These are phyloP conservation scores for Lantana camara DNA, from an alignment of 257 asterid genomes.

Conservation along the genomic window DNA sequence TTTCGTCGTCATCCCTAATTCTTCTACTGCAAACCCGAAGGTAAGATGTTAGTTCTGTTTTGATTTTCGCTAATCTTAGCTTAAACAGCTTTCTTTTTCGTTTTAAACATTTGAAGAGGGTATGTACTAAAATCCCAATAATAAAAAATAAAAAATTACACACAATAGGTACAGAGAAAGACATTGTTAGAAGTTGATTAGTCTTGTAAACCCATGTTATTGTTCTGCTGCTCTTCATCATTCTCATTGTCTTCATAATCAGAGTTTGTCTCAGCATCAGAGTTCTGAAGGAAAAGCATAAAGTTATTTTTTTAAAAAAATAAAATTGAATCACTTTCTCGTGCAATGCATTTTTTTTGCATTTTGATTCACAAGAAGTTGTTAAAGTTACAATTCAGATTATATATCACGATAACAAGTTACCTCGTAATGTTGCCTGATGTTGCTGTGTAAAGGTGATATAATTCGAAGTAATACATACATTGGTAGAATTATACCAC, in stretches of 20 bases:
- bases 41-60: too few species aligned
- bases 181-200: slow-evolving; percentile 16
- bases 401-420: too few species aligned
- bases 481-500: slow-evolving; percentile 83
- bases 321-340: neutral
- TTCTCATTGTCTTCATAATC: slow-evolving; percentile 37
- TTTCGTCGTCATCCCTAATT: too few species aligned
- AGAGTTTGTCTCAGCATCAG: slow-evolving; percentile 28
- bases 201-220: neutral
- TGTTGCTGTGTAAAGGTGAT: slow-evolving; percentile 48
- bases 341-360: neutral
- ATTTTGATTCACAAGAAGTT: neutral
- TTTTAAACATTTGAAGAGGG: too few species aligned
- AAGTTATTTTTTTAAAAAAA: too few species aligned
- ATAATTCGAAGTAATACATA: slow-evolving; percentile 58
- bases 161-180: slow-evolving; percentile 20
- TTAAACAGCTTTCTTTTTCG: too few species aligned
- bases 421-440: slow-evolving; percentile 53
- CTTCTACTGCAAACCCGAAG: too few species aligned
- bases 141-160: slow-evolving; percentile 18
- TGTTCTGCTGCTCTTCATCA: slow-evolving; percentile 18
- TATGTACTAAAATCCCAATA: too few species aligned
- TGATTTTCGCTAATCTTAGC: too few species aligned
- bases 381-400: too few species aligned
- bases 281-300: slow-evolving; percentile 28